These are phyloP conservation scores for Botrytis tulipae DNA, from an alignment of 2,329 filamentous ascomycete species.

Conservation along the genomic window DNA sequence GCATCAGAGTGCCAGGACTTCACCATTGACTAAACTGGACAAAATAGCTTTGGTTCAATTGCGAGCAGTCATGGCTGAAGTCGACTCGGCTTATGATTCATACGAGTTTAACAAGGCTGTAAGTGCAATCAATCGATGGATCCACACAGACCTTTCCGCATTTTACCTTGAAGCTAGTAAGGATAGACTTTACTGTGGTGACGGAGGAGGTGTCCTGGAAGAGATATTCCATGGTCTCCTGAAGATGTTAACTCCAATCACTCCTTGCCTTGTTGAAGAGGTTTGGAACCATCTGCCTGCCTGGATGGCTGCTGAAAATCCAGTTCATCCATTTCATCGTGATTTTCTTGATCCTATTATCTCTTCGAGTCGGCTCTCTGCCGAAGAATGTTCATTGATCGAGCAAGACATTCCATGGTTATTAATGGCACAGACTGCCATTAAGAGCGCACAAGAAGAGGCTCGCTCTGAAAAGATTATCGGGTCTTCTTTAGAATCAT, in stretches of 20 bases:
- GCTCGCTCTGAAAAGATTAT: conserved; percentile 70
- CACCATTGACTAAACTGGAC: conserved; percentile 60
- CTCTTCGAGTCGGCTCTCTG: conserved; percentile 1
- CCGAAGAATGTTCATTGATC: conserved; percentile 7
- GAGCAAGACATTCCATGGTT: conserved; percentile 31
- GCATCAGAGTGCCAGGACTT: conserved; percentile 44
- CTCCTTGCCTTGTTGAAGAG: conserved; percentile 82
- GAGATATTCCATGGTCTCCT: conserved; percentile 70
- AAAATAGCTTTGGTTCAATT: conserved; percentile 77
- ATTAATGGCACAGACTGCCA: conserved; percentile 51
- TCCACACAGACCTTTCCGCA: conserved; percentile 78
- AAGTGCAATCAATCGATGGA: conserved; percentile 73
- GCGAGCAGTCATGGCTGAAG: conserved; percentile 59
- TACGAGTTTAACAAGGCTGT: conserved; percentile 83
- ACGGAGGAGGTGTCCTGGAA: conserved; percentile 61
- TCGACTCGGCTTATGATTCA: conserved; percentile 62
- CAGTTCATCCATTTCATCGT: conserved; percentile 46
- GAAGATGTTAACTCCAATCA: conserved; percentile 76
- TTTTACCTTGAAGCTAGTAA: conserved; percentile 95
- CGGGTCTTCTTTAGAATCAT: conserved; percentile 78
- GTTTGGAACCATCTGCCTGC: conserved; percentile 75
- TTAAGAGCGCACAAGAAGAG: conserved; percentile 74
- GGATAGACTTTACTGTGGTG: conserved; percentile 85
- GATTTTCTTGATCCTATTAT: conserved; percentile 29
- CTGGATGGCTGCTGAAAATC: conserved; percentile 51